phyloP scores from a whole-genome alignment of 2,329 filamentous ascomycete genomes.

The Helotiales sp. region DNA sequence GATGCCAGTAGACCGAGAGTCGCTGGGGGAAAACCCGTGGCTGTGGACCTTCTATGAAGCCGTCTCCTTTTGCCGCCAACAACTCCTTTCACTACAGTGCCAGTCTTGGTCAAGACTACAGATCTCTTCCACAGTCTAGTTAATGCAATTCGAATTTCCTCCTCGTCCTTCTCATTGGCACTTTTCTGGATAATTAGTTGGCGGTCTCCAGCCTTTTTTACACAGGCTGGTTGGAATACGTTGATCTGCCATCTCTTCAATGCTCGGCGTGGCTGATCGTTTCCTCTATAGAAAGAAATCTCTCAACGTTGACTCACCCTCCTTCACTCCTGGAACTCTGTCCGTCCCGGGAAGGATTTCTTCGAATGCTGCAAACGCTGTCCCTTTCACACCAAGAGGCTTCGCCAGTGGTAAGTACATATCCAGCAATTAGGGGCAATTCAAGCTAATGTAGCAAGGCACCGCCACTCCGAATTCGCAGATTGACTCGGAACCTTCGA shows the following conservation, averaged over 20 bases:
- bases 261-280: neutral
- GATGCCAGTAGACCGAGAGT: too few species aligned
- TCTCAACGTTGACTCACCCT: slow-evolving; percentile 93
- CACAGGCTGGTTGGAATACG: too few species aligned
- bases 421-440: neutral
- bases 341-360: slow-evolving; percentile 67
- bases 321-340: slow-evolving; percentile 74
- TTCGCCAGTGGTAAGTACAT: slow-evolving; percentile 36
- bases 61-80: too few species aligned
- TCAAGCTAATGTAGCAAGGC: slow-evolving; percentile 26
- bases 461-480: slow-evolving; percentile 33
- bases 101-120: too few species aligned
- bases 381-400: slow-evolving; percentile 77
- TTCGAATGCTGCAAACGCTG: slow-evolving; percentile 85
- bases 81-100: too few species aligned
- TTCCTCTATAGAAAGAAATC: slow-evolving; percentile 59
- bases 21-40: too few species aligned
- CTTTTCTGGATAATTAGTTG: too few species aligned
- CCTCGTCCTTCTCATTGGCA: too few species aligned
- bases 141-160: too few species aligned
- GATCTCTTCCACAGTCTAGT: too few species aligned
- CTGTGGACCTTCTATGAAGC: too few species aligned
- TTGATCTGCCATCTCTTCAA: neutral
- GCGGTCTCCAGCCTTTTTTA: too few species aligned
- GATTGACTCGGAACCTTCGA: slow-evolving; percentile 37